These are phyloP conservation scores for Pogostemon cablin DNA, from an alignment of 257 asterid genomes.

Conservation along the genomic window DNA sequence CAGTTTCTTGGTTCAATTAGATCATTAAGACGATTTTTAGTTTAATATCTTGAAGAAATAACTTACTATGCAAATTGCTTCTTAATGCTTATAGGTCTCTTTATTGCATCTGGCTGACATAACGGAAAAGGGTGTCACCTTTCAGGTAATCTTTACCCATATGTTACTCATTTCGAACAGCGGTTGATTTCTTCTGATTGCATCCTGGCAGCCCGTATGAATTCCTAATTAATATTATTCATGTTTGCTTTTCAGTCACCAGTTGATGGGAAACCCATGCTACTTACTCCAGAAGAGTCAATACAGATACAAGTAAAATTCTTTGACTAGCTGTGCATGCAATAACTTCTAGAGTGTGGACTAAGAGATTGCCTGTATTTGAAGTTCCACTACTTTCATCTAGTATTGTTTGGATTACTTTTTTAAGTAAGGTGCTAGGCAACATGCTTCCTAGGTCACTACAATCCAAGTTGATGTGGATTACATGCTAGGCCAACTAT, in stretches of 20 bases:
- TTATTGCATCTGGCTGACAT: slow-evolving; percentile 97
- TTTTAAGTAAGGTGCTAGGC: too few species aligned
- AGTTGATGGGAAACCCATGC: slow-evolving; percentile 97
- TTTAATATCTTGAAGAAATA: slow-evolving; percentile 18
- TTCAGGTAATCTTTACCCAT: slow-evolving; percentile 69
- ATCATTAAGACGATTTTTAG: slow-evolving; percentile 10
- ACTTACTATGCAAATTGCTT: slow-evolving; percentile 24
- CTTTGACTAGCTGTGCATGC: slow-evolving; percentile 7
- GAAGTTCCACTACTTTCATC: slow-evolving; percentile 9
- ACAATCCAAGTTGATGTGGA: too few species aligned
- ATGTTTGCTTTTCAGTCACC: slow-evolving; percentile 74
- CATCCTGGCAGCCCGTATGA: slow-evolving; percentile 10
- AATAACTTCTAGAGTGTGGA: slow-evolving; percentile 15
- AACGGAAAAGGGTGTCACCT: slow-evolving; percentile 92
- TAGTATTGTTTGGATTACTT: neutral
- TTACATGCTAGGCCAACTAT: too few species aligned
- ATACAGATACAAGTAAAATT: slow-evolving; percentile 84
- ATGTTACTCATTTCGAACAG: neutral
- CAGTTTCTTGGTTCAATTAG: slow-evolving; percentile 13
- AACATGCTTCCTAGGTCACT: too few species aligned
- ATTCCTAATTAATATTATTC: slow-evolving; percentile 24
- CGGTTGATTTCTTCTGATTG: slow-evolving; percentile 23
- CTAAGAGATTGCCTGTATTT: slow-evolving; percentile 1
- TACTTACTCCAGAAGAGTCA: slow-evolving; percentile 97
- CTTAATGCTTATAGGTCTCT: slow-evolving; percentile 69